These are phyloP conservation scores for Cadophora sp. DNA, from an alignment of 2,329 filamentous ascomycete genomes.

Conservation along the genomic window DNA sequence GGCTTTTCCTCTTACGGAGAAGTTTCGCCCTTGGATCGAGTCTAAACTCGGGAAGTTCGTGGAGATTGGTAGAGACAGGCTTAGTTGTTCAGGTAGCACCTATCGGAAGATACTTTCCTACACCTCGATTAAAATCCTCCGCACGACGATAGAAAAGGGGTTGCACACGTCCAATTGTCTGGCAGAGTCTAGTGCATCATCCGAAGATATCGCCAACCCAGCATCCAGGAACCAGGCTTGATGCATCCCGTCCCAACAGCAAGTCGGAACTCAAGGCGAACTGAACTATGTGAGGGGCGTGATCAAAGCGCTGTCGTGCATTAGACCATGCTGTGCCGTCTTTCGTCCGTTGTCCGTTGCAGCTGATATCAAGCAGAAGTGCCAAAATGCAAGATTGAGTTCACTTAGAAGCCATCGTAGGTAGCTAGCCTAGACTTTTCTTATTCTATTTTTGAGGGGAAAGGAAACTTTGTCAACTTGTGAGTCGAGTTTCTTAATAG, in stretches of 20 bases:
- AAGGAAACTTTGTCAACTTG: no score
- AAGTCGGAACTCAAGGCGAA: background rate
- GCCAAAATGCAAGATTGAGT: background rate
- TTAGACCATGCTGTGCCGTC: background rate
- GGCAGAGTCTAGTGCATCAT: background rate
- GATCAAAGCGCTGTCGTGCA: conserved; percentile 2
- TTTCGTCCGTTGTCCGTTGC: background rate
- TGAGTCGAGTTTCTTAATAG: no score
- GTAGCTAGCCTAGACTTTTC: no score
- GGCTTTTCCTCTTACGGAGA: conserved; percentile 6
- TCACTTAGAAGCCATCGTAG: no score
- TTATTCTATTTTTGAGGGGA: no score
- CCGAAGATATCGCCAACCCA: background rate
- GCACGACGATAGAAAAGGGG: background rate
- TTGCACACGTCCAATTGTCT: background rate
- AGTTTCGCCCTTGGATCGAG: background rate
- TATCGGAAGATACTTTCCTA: background rate
- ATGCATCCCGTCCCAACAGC: background rate
- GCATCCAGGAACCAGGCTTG: conserved; percentile 1
- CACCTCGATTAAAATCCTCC: background rate
- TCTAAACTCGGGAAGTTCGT: conserved; percentile 10
- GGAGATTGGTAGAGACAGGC: background rate
- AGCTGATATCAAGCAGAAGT: background rate
- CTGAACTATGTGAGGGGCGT: background rate
- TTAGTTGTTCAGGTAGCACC: background rate